A percentile compares a stretch with the other conserved stretches of the same genome.
Conservation (phyloP, 2,329 filamentous ascomycete genomes). For the Calonectria pauciramosa region DNA sequence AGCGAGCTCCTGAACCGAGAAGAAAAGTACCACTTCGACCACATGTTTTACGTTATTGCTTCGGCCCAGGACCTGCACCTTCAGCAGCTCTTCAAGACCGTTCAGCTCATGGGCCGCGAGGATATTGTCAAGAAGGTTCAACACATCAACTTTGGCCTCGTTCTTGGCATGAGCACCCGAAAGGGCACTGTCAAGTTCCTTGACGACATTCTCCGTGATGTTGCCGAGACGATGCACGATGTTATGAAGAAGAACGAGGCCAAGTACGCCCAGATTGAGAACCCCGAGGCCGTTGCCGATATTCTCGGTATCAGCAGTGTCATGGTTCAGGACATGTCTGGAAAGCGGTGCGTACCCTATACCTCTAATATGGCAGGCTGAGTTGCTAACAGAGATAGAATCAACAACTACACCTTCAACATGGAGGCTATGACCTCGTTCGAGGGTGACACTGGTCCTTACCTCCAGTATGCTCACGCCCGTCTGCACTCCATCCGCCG, state of each 20-base stretch:
- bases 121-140: slow-evolving; percentile 78
- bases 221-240: slow-evolving; percentile 96
- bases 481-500: slow-evolving; percentile 76
- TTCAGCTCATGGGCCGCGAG: slow-evolving; percentile 77
- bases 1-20: slow-evolving; percentile 78
- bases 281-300: slow-evolving; percentile 87
- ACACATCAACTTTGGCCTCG: slow-evolving; percentile 83
- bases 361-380: accelerated
- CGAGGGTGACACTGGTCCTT: slow-evolving; percentile 87
- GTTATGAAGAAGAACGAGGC: slow-evolving; percentile 91
- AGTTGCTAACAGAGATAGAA: slow-evolving; percentile 51
- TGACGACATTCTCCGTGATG: slow-evolving; percentile 66
- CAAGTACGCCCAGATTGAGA: slow-evolving; percentile 91
- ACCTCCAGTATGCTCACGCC: slow-evolving; percentile 86
- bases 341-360: slow-evolving; percentile 77
- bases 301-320: slow-evolving; percentile 92
- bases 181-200: slow-evolving; percentile 82
- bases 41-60: slow-evolving; percentile 86
- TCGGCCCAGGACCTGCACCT: slow-evolving; percentile 80
- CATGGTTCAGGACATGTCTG: slow-evolving; percentile 98
- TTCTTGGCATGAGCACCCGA: slow-evolving; percentile 78
- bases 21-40: slow-evolving; percentile 76
- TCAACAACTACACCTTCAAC: slow-evolving; percentile 80
- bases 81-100: slow-evolving; percentile 81
- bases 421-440: slow-evolving; percentile 87